A percentile compares a stretch with the other conserved stretches of the same genome.
Evolutionary conservation across 768 basidiomycete species (phyloP).

Genomic region (Clitopilus hobsonii): DNA sequence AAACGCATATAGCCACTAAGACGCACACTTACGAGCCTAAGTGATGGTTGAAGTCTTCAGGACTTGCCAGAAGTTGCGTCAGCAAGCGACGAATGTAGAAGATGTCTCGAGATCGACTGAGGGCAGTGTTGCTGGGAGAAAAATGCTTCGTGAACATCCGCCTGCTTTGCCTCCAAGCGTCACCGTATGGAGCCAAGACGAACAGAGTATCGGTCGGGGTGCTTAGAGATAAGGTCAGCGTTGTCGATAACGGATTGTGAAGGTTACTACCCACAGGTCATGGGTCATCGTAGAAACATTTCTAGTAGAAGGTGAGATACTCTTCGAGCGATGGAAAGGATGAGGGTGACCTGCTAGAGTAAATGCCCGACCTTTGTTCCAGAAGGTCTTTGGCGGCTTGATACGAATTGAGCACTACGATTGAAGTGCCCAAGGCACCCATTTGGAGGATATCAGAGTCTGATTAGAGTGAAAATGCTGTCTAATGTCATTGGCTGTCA

Average conservation of each 20-base stretch:
- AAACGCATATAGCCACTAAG: not conserved
- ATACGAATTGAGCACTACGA: not conserved
- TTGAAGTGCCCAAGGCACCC: not conserved
- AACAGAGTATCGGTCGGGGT: slow-evolving; percentile 12
- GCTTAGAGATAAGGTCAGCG: not conserved
- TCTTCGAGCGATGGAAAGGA: not conserved
- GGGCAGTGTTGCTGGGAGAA: slow-evolving; percentile 9
- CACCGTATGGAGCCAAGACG: slow-evolving; percentile 13
- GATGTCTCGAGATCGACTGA: not conserved
- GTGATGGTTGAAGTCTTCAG: not conserved
- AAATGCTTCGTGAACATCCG: slow-evolving; percentile 18
- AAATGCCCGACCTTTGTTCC: slow-evolving; percentile 2
- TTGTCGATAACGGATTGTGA: not conserved
- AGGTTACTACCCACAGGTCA: not conserved
- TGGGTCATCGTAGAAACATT: not conserved
- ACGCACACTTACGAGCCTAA: not conserved
- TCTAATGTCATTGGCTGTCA: not conserved
- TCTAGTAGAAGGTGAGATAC: slow-evolving; percentile 9
- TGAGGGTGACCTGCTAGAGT: slow-evolving; percentile 1
- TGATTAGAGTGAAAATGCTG: not conserved
- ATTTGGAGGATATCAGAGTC: slow-evolving; percentile 2
- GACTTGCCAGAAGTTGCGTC: not conserved
- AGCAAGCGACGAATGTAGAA: not conserved
- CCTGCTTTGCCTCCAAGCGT: slow-evolving; percentile 17
- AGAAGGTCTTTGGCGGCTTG: slow-evolving; percentile 1